These are phyloP conservation scores for Acacia melanoxylon DNA, from an alignment of 306 rosid genomes.

Conservation along the genomic window DNA sequence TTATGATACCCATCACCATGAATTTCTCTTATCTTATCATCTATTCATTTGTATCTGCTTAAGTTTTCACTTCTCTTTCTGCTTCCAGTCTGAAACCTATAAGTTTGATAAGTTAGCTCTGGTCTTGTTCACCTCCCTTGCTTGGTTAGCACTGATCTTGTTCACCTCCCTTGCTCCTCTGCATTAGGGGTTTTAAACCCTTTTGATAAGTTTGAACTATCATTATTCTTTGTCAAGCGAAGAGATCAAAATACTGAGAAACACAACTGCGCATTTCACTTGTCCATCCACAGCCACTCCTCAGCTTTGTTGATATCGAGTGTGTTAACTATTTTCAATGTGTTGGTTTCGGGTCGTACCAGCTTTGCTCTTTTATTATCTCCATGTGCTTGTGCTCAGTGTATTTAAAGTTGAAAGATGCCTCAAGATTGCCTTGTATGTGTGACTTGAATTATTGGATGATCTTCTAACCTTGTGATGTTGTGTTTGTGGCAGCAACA, in stretches of 20 bases:
- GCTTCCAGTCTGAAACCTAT: neutral
- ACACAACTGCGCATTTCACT: neutral
- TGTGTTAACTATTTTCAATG: neutral
- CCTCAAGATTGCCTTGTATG: neutral
- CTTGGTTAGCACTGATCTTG: neutral
- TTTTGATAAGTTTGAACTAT: neutral
- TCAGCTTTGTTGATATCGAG: neutral
- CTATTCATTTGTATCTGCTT: neutral
- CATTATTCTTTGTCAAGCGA: neutral
- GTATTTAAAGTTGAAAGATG: neutral
- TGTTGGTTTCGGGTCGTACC: neutral
- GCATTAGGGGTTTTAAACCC: neutral
- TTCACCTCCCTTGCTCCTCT: neutral
- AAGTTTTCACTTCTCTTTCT: conserved; percentile 1
- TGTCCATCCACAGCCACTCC: neutral
- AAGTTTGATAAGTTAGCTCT: no score
- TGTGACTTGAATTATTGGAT: conserved; percentile 1
- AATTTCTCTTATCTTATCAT: conserved; percentile 6
- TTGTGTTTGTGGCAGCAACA: conserved; percentile 45
- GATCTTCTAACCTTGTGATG: conserved; percentile 8
- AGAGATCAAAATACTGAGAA: neutral
- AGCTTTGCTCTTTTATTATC: neutral
- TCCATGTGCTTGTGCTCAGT: neutral
- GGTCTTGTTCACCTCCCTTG: neutral
- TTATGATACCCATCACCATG: neutral